Conservation (phyloP, 768 basidiomycete species). For the Mycena epipterygia region DNA sequence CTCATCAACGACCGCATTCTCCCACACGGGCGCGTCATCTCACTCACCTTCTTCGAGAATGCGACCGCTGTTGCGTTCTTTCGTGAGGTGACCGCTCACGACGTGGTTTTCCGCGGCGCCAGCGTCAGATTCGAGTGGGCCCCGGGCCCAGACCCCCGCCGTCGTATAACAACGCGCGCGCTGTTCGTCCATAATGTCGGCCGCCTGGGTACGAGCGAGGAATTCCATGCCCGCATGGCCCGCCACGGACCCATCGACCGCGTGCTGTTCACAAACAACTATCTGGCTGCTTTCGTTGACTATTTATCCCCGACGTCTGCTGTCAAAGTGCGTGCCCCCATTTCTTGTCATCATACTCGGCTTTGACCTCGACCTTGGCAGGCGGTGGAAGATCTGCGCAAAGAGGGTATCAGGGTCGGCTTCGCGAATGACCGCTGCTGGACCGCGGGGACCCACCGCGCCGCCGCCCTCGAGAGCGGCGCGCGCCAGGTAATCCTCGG, state of each 20-base stretch:
- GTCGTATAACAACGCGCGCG: constrained; percentile 5
- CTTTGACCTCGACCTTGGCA: neutral
- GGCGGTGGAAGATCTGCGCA: neutral
- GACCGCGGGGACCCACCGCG: neutral
- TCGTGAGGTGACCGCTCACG: constrained; percentile 10
- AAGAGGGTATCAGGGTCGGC: neutral
- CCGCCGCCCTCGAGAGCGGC: constrained; percentile 1
- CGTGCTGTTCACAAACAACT: neutral
- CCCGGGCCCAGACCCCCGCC: neutral
- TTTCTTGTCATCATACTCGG: neutral
- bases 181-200: constrained; percentile 14
- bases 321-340: neutral
- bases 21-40: neutral
- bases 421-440: constrained; percentile 23
- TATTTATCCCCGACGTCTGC: neutral
- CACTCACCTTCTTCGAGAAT: constrained; percentile 21
- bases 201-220: constrained; percentile 3
- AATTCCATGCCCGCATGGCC: neutral
- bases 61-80: constrained; percentile 16
- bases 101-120: constrained; percentile 4
- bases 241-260: constrained; percentile 13
- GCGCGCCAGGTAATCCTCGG: constrained; percentile 10
- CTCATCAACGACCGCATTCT: neutral
- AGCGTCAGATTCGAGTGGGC: constrained; percentile 18
- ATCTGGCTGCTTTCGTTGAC: constrained; percentile 2